Base-by-base conservation (phyloP, 306 rosid genomes). In the Dicorynia guianensis region DNA sequence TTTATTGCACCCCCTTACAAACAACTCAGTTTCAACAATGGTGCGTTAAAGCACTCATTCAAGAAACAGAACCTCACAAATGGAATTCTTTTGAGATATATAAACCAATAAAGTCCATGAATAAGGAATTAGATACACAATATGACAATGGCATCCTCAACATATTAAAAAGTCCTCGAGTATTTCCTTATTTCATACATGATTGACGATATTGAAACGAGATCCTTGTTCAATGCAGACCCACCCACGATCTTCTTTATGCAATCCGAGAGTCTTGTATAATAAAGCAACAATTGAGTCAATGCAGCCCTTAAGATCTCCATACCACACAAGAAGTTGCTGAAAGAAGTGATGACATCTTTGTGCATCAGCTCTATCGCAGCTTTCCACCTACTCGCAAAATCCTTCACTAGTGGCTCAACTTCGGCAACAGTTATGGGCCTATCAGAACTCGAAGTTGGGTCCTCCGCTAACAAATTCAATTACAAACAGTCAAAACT, bases 301-400 rank as follows among this genome's bases (percentile, higher is more conserved):
- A 93, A 79, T 11, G 98, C 98, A 42, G 96, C 96, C 87, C 96
- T 86, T 77, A 84, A 72, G 52, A 80, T 95, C 62, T 95, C 98
- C 98, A 95, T 95, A 13, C 98, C 98, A 58, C 97, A 92, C 87
- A 95, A 83, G 84, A 95, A 92, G 88, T 89, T 95, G 88, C 98
- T 95, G 85, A 95, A 95, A 74, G 98, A 95, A 35, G 98, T 95
- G 59, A 95, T 95, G 66, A 95, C 98, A 75, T 95, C 98, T 83
- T 92, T 95, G 87, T 95, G 98, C 98, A 95, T 95, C 85, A 95
- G 80, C 85, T 95, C 98, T 43, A 95, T 95, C 10, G 98, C 96
- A 55, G 90, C 93, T 85, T 95, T 95, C 98, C 98, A 95, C 81
- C 98, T 86, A 61, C 91, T 87, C 13, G 88, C 98, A 75, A 95